Evolutionary conservation across 208 protist species (phyloP).

Genomic region (Endotrypanum monterogeii): DNA sequence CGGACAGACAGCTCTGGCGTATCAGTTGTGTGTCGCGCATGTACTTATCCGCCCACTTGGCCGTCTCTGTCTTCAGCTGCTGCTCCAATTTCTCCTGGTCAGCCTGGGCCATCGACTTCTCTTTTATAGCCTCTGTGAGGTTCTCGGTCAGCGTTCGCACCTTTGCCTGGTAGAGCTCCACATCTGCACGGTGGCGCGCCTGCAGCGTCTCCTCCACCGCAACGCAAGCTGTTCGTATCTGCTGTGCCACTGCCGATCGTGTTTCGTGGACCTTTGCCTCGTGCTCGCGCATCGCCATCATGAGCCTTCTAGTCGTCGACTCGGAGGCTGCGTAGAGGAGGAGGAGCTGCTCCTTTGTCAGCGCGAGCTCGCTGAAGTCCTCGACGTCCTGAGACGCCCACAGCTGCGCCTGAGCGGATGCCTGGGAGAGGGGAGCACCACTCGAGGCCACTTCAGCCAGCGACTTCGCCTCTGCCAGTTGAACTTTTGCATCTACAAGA

Average conservation of each 20-base stretch:
- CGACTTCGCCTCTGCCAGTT: slow-evolving; percentile 32
- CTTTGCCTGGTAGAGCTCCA: slow-evolving; percentile 13
- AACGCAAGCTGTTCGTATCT: slow-evolving; percentile 12
- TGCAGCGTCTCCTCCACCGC: slow-evolving; percentile 16
- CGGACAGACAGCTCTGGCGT: slow-evolving; percentile 15
- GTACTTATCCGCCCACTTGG: slow-evolving; percentile 6
- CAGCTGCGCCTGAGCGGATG: slow-evolving; percentile 7
- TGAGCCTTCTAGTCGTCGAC: background rate
- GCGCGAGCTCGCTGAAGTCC: slow-evolving; percentile 18
- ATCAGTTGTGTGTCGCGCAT: slow-evolving; percentile 14
- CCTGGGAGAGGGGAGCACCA: background rate
- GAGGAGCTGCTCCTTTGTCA: slow-evolving; percentile 8
- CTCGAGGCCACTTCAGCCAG: slow-evolving; percentile 9
- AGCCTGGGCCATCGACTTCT: background rate
- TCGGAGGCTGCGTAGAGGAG: slow-evolving; percentile 8
- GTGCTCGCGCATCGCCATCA: slow-evolving; percentile 6
- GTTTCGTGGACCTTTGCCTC: background rate
- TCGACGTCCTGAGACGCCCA: slow-evolving; percentile 20
- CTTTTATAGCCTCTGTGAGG: slow-evolving; percentile 1
- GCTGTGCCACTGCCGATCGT: slow-evolving; percentile 17
- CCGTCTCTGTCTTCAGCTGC: slow-evolving; percentile 4
- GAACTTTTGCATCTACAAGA: slow-evolving; percentile 35
- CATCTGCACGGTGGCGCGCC: slow-evolving; percentile 9
- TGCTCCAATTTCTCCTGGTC: slow-evolving; percentile 10
- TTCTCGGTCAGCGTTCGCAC: slow-evolving; percentile 8